Conservation (phyloP, 2,329 filamentous ascomycete species). For the Penicillium sp. region DNA sequence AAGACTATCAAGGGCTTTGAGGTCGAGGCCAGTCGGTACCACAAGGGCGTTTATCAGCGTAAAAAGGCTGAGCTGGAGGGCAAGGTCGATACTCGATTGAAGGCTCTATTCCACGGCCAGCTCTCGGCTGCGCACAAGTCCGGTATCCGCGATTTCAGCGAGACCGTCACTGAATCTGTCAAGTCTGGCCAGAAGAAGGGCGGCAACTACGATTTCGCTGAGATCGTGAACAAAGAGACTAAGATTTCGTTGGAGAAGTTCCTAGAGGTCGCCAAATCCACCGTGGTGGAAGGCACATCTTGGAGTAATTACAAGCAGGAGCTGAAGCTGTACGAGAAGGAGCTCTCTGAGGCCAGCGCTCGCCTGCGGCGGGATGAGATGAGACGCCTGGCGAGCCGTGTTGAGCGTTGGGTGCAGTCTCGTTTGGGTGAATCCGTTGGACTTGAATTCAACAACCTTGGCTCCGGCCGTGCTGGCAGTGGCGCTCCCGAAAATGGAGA, state of each 20-base stretch:
- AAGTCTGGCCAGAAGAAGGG: slow-evolving; percentile 93
- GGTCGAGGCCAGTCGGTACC: slow-evolving; percentile 86
- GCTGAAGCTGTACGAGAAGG: slow-evolving; percentile 77
- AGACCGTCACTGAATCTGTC: slow-evolving; percentile 81
- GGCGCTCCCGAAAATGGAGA: slow-evolving; percentile 78
- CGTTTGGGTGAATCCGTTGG: slow-evolving; percentile 84
- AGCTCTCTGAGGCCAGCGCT: slow-evolving; percentile 83
- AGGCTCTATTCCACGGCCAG: slow-evolving; percentile 85
- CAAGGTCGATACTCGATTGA: slow-evolving; percentile 87
- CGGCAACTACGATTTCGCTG: slow-evolving; percentile 87
- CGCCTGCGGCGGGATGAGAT: slow-evolving; percentile 92
- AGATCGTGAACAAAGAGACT: slow-evolving; percentile 86
- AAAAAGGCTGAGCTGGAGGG: slow-evolving; percentile 82
- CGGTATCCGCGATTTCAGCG: slow-evolving; percentile 79
- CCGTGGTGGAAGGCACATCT: slow-evolving; percentile 73
- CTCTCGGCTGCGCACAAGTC: slow-evolving; percentile 85
- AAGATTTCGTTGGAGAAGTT: slow-evolving; percentile 72
- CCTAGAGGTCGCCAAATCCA: slow-evolving; percentile 70
- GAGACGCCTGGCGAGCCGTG: slow-evolving; percentile 82
- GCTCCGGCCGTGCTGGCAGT: slow-evolving; percentile 78
- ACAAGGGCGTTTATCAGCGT: slow-evolving; percentile 88
- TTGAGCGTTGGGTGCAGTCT: slow-evolving; percentile 91
- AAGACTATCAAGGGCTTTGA: slow-evolving; percentile 84
- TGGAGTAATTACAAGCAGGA: slow-evolving; percentile 90
- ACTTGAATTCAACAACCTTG: slow-evolving; percentile 93